phyloP scores from a whole-genome alignment of 352 stramenopile genomes.

The Globisporangium cylindrosporum region DNA sequence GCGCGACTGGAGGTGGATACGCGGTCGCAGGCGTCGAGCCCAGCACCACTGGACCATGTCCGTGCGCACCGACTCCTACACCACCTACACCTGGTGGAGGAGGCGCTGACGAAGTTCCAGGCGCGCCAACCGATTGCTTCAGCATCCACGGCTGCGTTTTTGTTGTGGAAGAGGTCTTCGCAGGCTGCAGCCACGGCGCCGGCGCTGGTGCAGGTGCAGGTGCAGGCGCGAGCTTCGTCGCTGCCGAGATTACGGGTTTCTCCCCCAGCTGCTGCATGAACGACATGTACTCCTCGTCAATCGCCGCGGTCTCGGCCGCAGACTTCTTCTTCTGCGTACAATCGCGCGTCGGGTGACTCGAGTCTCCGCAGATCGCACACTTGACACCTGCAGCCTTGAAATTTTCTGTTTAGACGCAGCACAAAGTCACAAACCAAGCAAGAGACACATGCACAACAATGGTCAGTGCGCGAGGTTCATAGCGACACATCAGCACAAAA shows the following conservation, averaged over 20 bases:
- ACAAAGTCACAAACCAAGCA: constrained; percentile 22
- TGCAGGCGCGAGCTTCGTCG: constrained; percentile 26
- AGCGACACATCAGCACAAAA: constrained; percentile 12
- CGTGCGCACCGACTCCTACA: not conserved
- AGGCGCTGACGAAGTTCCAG: constrained; percentile 29
- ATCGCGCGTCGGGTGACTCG: constrained; percentile 96
- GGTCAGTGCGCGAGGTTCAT: not conserved
- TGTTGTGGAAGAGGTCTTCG: constrained; percentile 36
- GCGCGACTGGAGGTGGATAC: constrained; percentile 43
- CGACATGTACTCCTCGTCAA: constrained; percentile 83
- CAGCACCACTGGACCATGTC: constrained; percentile 21
- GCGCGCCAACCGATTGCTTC: constrained; percentile 42
- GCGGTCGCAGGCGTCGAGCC: constrained; percentile 49
- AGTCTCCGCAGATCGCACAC: constrained; percentile 98
- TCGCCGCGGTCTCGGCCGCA: constrained; percentile 65
- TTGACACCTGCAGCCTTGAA: constrained; percentile 90
- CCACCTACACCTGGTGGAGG: constrained; percentile 24
- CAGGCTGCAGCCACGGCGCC: constrained; percentile 70
- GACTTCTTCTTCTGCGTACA: constrained; percentile 90
- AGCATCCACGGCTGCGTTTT: constrained; percentile 64
- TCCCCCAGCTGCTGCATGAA: constrained; percentile 88
- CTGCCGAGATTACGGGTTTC: constrained; percentile 63
- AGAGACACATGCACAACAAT: not conserved
- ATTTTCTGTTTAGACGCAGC: constrained; percentile 32
- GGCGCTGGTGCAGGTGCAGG: constrained; percentile 19